Evolutionary conservation across 2,329 filamentous ascomycete genomes (phyloP).

Genomic region (Clonostachys byssicola): DNA sequence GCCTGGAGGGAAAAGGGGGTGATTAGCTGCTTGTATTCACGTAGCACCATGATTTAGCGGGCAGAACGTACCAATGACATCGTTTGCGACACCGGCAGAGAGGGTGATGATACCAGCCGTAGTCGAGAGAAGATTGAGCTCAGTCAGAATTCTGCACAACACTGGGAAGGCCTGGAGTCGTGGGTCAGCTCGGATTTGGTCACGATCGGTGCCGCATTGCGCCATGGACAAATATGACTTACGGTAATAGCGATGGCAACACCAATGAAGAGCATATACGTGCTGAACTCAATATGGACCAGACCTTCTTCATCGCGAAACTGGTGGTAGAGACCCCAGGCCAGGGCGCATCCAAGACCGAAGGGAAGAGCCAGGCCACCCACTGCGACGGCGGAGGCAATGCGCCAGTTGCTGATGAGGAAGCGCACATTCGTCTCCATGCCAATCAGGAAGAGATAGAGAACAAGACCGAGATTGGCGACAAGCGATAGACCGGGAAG

Average conservation of each 20-base stretch:
- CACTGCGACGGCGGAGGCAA: slow-evolving; percentile 72
- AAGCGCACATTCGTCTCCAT: slow-evolving; percentile 81
- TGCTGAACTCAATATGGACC: slow-evolving; percentile 40
- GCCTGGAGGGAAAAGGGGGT: slow-evolving; percentile 10
- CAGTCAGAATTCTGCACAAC: slow-evolving; percentile 87
- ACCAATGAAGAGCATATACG: slow-evolving; percentile 73
- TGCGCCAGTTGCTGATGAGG: slow-evolving; percentile 74
- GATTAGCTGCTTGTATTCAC: not conserved
- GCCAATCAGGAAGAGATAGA: slow-evolving; percentile 85
- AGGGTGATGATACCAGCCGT: slow-evolving; percentile 84
- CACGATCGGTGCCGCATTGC: not conserved
- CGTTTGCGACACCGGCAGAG: slow-evolving; percentile 88
- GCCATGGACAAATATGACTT: not conserved
- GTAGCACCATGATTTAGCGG: no score
- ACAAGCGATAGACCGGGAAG: slow-evolving; percentile 74
- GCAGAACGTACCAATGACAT: slow-evolving; percentile 45
- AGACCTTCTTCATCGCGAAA: slow-evolving; percentile 48
- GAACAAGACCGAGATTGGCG: slow-evolving; percentile 77
- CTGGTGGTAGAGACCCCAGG: slow-evolving; percentile 74
- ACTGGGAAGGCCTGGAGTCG: slow-evolving; percentile 66
- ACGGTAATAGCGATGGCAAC: slow-evolving; percentile 86
- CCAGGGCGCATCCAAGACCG: slow-evolving; percentile 73
- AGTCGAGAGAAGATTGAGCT: slow-evolving; percentile 79
- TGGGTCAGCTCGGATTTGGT: not conserved
- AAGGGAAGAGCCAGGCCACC: slow-evolving; percentile 82